Evolutionary conservation across 352 stramenopile genomes (phyloP), one percentile per base, ranked within the genome.

Genomic region (Globisporangium spinosum): DNA sequence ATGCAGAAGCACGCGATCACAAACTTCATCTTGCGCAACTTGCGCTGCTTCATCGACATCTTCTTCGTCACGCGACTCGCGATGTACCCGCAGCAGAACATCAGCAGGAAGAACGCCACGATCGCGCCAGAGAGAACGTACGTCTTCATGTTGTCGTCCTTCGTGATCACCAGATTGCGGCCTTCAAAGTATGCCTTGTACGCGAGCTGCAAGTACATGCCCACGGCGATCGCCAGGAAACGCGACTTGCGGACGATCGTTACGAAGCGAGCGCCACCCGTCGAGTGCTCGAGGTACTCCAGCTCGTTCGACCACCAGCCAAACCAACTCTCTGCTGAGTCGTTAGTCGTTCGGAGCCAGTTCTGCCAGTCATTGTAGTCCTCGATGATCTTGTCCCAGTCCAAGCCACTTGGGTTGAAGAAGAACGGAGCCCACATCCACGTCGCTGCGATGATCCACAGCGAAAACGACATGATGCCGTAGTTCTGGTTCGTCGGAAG

Each of bases 331-430:
- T 94, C 81, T 17, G 86, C 82, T 12, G 87, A 94, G 69, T 96
- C 89, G 32, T 96, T 95, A 13, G 83, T 91, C 47, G 87, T 94
- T 13, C 69, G 78, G 64, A 99, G 91, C 97, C 96, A 99, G 60
- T 93, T 88, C 51, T 98, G 86, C 89, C 95, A 99, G 64, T 95
- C 85, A 60, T 88, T 91, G 76, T 93, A 98, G 81, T 99, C 97
- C 22, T 93, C 83, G 32, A 91, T 90, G 40, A 98, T 89, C 75
- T 98, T 97, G 77, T 98, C 93, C 96, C 97, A 99, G 68, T 99
- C 97, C 64, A 99, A 91, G 35, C 95, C 98, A 43, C 98, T 95
- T 25, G 97, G 97, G 74, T 99, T 99, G 76, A 99, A 96, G 73
- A 96, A 87, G 77, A 96, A 94, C 43, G 88, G 88, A 6, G 82